Base-by-base conservation (phyloP, 331 rosid genomes). In the Pyrus hybrid region DNA sequence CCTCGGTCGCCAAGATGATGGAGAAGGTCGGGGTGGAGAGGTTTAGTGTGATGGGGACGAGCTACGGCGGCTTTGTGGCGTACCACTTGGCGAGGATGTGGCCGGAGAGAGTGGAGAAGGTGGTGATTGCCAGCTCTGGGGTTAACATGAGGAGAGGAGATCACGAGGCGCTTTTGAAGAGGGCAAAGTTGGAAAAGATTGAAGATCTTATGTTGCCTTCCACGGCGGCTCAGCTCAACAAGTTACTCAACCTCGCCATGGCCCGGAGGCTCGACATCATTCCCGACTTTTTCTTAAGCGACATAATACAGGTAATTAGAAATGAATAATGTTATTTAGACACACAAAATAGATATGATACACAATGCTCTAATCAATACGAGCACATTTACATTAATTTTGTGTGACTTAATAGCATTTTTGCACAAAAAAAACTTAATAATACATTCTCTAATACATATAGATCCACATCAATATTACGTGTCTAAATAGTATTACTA, bases 11-110 rank as follows among this genome's bases (percentile, higher is more conserved):
- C 14, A 86, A 88, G 49, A 82, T 94, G n/a, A 17, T 92, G 43
- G 92, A 90, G 45, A 87, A 61, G 74, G 12, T 87, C 8, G 87
- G 81, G 0, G 86, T 84, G 74, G 29, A 78, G 57, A 88, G 62
- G 76, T 90, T 64, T 54, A 79, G 85, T 47, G 91, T 90, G 68
- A 35, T 78, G 62, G 97, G 99, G 6, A 94, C 99, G 8, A 94
- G 99, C 76, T 94, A 94, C 26, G 97, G 99, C 0, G 97, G 99
- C 1, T 77, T 94, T 8, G 93, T 94, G 78, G 95, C 99, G 14
- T 88, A 92, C 65, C 84, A 84, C 54, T 14, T 94, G 85, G 99
- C 96, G 4, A 80, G 64, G 73, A 74, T 67, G 75, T 79, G 88
- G 66, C 90, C 93, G 76, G 89, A 86, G 80, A 94, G 85, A 57